Conservation (phyloP, 495 filamentous ascomycete species). For the Daldinia childiae region DNA sequence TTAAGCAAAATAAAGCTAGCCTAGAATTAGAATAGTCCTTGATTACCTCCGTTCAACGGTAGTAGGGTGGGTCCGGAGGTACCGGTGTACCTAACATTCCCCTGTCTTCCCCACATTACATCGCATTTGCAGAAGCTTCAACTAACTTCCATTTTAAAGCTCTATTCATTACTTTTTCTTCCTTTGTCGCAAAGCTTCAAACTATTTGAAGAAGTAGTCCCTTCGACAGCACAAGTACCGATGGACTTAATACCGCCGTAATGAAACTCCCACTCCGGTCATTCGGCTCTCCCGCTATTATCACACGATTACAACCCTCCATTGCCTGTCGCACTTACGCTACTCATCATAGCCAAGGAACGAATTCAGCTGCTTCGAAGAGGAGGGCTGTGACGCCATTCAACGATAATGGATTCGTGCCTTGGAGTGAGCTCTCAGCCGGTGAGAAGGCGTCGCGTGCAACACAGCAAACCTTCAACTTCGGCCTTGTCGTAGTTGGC, state of each 20-base stretch:
- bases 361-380: slow-evolving; percentile 34
- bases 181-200: slow-evolving; percentile 2
- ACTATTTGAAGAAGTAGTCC: slow-evolving; percentile 3
- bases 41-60: neutral
- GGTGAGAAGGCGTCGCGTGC: slow-evolving; percentile 85
- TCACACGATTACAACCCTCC: slow-evolving; percentile 33
- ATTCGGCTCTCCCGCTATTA: slow-evolving; percentile 26
- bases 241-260: slow-evolving; percentile 39
- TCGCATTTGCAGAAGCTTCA: slow-evolving; percentile 36
- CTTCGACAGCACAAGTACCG: slow-evolving; percentile 1
- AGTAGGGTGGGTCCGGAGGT: neutral
- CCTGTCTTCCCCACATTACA: slow-evolving; percentile 18
- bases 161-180: slow-evolving; percentile 4
- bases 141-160: slow-evolving; percentile 5
- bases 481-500: slow-evolving; percentile 78
- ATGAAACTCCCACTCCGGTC: slow-evolving; percentile 47
- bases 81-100: neutral
- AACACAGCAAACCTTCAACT: slow-evolving; percentile 90
- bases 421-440: slow-evolving; percentile 77
- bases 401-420: slow-evolving; percentile 81
- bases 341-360: slow-evolving; percentile 42
- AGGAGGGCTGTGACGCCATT: slow-evolving; percentile 78
- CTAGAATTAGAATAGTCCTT: neutral
- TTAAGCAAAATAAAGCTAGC: slow-evolving; percentile 17
- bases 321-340: slow-evolving; percentile 46